Evolutionary conservation across 345 rosid species (phyloP).

Genomic region (Mercurialis annua): DNA sequence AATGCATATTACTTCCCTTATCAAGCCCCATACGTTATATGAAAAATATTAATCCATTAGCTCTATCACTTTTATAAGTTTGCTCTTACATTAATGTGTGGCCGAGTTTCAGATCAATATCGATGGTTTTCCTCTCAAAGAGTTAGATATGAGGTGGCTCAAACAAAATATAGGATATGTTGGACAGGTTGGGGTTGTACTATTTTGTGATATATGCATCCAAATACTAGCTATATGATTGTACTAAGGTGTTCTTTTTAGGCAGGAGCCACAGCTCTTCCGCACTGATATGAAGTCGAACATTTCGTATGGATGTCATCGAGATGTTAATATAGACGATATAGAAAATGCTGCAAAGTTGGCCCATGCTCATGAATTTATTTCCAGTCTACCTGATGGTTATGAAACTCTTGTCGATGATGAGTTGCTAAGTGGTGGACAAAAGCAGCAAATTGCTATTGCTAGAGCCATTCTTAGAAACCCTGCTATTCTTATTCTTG

Average conservation of each 20-base stretch:
- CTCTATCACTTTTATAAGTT: background rate
- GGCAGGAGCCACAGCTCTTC: conserved; percentile 90
- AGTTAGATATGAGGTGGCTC: conserved; percentile 80
- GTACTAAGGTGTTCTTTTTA: background rate
- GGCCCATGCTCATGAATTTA: conserved; percentile 88
- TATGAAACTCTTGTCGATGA: conserved; percentile 79
- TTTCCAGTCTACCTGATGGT: conserved; percentile 74
- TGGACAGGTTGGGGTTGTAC: conserved; percentile 56
- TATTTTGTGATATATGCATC: background rate
- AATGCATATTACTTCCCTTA: background rate
- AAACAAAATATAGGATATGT: conserved; percentile 82
- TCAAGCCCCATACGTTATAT: background rate
- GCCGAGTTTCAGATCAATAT: conserved; percentile 54
- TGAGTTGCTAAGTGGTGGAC: conserved; percentile 94
- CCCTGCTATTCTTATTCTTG: conserved; percentile 79
- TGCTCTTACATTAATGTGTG: background rate
- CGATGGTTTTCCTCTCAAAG: conserved; percentile 72
- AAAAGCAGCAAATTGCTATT: conserved; percentile 94
- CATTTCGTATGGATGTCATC: conserved; percentile 73
- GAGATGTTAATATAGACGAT: conserved; percentile 60
- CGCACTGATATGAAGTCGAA: conserved; percentile 81
- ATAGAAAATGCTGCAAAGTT: conserved; percentile 83
- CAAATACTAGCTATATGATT: background rate
- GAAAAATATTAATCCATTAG: background rate
- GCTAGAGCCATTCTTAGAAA: conserved; percentile 94